Evolutionary conservation across 805 yeast genomes (phyloP), one percentile per base, ranked within the genome.

Genomic region (Barnettozyma sucrosica): DNA sequence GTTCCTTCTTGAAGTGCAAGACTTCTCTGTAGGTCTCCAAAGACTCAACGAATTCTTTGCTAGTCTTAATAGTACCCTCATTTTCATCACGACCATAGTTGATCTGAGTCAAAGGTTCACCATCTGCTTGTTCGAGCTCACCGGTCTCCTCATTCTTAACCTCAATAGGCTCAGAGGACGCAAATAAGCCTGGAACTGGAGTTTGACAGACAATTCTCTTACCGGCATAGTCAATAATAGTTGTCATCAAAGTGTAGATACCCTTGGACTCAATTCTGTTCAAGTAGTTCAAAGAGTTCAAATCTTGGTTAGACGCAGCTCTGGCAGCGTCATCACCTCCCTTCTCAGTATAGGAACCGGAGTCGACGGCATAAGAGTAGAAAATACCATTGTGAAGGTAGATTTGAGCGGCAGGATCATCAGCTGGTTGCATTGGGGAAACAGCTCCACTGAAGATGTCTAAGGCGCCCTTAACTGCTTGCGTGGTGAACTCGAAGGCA

Each of bases 281-380:
- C 62, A 92, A 70, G 51, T 77, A 74, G 58, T 77, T 80, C 41
- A 89, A 77, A 23, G 90, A 83, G 32, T 76, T 76, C 46, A 92
- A 69, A 66, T 93, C 99, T 68, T 86, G 90, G 45, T 78, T 75
- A 10, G 83, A 77, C 23, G 93, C 79, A 49, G 82, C 85, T 57
- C 93, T 76, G 4, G 96, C 89, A 50, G 96, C 96, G 53, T 79
- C 89, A 56, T 83, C 79, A 21, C 95, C 95, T 50, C 96, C 96
- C 42, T 78, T 70, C 2, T 68, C 67, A 30, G 71, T 76, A 60
- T 83, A 88, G 28, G 75, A 71, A 18, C 89, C 90, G 18, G 79
- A 66, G 49, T 84, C 90, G 45, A 77, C 74, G 41, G 89, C 93
- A 44, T 74, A 79, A 3, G 96, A 86, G 69, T 86, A 92, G 66